phyloP scores from a whole-genome alignment of 257 asterid species.

The Parsonsia alboflavescens region DNA sequence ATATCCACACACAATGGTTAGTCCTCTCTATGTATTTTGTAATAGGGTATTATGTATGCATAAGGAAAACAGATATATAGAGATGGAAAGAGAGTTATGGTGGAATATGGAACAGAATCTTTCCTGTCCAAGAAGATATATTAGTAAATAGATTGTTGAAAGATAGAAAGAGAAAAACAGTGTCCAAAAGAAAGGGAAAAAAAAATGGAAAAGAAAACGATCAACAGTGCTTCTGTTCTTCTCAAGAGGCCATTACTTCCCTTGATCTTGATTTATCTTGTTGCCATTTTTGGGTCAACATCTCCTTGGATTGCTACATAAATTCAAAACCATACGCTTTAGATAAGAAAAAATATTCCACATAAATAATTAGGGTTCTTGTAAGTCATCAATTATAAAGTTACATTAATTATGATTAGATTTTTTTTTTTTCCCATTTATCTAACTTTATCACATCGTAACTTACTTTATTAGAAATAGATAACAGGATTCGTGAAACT shows the following conservation, averaged over 20 bases:
- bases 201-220: not conserved
- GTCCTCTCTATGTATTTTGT: not conserved
- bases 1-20: not conserved
- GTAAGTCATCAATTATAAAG: not conserved
- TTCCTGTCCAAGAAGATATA: conserved; percentile 18
- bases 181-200: not conserved
- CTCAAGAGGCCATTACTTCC: not conserved
- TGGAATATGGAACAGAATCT: conserved; percentile 17
- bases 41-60: not conserved
- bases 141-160: not conserved
- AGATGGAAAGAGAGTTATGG: conserved; percentile 17
- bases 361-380: not conserved
- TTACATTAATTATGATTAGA: not conserved
- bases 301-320: not conserved
- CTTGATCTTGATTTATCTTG: not conserved
- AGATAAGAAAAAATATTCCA: not conserved
- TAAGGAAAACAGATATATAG: not conserved
- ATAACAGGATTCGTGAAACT: not conserved
- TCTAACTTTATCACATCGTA: not conserved
- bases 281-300: not conserved
- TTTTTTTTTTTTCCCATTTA: not conserved
- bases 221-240: not conserved
- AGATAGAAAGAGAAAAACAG: not conserved
- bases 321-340: not conserved
- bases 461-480: not conserved